Percentiles rank a stretch among this genome's conserved stretches.
phyloP scores from a whole-genome alignment of 352 stramenopile species.

The Blastocystis sp. region DNA sequence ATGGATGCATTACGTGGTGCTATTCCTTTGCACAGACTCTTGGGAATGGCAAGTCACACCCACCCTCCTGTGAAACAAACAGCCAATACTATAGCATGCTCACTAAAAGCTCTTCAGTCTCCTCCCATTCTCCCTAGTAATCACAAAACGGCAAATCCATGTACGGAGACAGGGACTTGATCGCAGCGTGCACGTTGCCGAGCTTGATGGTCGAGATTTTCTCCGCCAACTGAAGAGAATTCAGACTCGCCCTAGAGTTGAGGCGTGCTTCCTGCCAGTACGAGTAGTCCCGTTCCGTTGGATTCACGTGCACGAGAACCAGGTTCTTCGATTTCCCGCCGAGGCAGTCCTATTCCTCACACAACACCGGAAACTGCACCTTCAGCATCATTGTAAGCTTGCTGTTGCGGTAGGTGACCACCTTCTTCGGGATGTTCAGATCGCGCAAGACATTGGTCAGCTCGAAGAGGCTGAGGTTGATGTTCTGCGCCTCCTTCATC shows the following conservation, averaged over 20 bases:
- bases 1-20: no score
- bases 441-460: conserved; percentile 93
- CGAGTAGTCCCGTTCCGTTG: conserved; percentile 31
- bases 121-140: no score
- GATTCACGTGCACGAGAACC: conserved; percentile 49
- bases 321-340: conserved; percentile 72
- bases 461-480: conserved; percentile 95
- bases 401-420: conserved; percentile 79
- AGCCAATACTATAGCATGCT: no score
- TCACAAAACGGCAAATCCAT: no score
- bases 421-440: conserved; percentile 85
- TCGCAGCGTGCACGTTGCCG: not conserved
- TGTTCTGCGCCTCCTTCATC: conserved; percentile 86
- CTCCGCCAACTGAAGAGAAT: conserved; percentile 49
- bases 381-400: conserved; percentile 72
- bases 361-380: not conserved
- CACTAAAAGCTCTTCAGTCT: no score
- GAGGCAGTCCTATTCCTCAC: conserved; percentile 69
- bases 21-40: no score
- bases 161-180: no score
- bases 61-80: no score
- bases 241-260: conserved; percentile 6
- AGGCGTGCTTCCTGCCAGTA: not conserved
- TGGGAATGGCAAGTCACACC: no score
- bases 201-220: conserved; percentile 32